Evolutionary conservation across 2,329 filamentous ascomycete genomes (phyloP).

Genomic region (Dactylellina sp.): DNA sequence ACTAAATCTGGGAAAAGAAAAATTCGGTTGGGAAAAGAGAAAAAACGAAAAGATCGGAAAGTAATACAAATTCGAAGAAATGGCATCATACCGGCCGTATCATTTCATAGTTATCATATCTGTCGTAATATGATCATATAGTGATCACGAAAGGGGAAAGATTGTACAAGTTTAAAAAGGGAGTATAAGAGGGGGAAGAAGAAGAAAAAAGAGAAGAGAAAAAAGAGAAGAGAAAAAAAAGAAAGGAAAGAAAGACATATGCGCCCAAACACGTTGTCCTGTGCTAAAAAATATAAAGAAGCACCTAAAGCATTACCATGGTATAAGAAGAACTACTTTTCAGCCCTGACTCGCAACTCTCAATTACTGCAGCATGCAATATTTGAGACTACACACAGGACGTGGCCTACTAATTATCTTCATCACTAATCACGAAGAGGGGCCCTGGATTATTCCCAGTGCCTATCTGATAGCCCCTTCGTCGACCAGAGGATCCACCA

Average conservation of each 20-base stretch:
- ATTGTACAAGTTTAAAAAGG: slow-evolving; percentile 28
- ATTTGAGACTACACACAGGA: too few species aligned
- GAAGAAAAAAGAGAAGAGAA: slow-evolving; percentile 17
- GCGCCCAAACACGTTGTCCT: slow-evolving; percentile 46
- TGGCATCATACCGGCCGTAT: slow-evolving; percentile 40
- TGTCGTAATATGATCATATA: slow-evolving; percentile 52
- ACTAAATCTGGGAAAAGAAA: not conserved
- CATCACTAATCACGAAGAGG: slow-evolving; percentile 49
- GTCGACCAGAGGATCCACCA: slow-evolving; percentile 23
- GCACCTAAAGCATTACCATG: slow-evolving; percentile 4
- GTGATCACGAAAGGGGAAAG: slow-evolving; percentile 11
- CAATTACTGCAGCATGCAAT: too few species aligned
- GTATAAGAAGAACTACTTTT: too few species aligned
- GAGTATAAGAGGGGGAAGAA: slow-evolving; percentile 19
- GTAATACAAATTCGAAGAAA: slow-evolving; percentile 3
- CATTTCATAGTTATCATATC: slow-evolving; percentile 46
- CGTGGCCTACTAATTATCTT: slow-evolving; percentile 20
- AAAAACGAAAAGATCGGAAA: not conserved
- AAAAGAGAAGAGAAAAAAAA: slow-evolving; percentile 23
- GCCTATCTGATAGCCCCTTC: slow-evolving; percentile 36
- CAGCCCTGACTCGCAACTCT: too few species aligned
- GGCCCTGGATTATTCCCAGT: slow-evolving; percentile 34
- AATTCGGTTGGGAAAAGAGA: not conserved
- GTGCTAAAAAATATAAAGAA: slow-evolving; percentile 16
- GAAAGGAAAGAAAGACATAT: slow-evolving; percentile 12